These are phyloP conservation scores for Solanum pinnatisectum DNA, from an alignment of 257 asterid genomes.

Conservation along the genomic window DNA sequence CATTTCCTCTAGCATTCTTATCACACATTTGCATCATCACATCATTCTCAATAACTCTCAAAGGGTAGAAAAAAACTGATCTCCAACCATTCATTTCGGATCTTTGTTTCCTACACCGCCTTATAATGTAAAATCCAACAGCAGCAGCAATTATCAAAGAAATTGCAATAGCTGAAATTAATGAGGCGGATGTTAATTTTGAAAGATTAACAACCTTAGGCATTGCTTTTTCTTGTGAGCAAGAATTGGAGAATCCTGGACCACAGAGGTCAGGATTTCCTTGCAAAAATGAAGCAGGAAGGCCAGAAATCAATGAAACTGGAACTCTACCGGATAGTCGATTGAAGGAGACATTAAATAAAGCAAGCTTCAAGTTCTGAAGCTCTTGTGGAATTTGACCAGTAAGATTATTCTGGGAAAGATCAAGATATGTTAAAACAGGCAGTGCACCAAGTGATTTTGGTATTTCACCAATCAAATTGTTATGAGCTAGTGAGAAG, in stretches of 20 bases:
- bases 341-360: slow-evolving; percentile 70
- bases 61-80: slow-evolving; percentile 75
- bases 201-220: slow-evolving; percentile 25
- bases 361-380: slow-evolving; percentile 68
- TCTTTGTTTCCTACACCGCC: slow-evolving; percentile 22
- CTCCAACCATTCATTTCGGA: slow-evolving; percentile 35
- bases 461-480: slow-evolving; percentile 52
- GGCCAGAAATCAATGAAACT: slow-evolving; percentile 48
- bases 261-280: slow-evolving; percentile 81
- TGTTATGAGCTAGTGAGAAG: slow-evolving; percentile 59
- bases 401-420: slow-evolving; percentile 62
- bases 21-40: slow-evolving; percentile 57
- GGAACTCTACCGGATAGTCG: slow-evolving; percentile 66
- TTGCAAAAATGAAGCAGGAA: slow-evolving; percentile 71
- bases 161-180: slow-evolving; percentile 32
- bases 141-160: slow-evolving; percentile 17
- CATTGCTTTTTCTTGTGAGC: slow-evolving; percentile 18
- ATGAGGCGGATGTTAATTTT: slow-evolving; percentile 24
- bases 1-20: slow-evolving; percentile 41
- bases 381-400: slow-evolving; percentile 62
- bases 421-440: slow-evolving; percentile 73
- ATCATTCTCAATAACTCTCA: slow-evolving; percentile 64
- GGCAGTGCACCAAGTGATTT: slow-evolving; percentile 56
- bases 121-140: slow-evolving; percentile 30
- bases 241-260: slow-evolving; percentile 51